These are phyloP conservation scores for Gigaspora rosea DNA, from an alignment of 192 early-diverging fungal species.

Conservation along the genomic window DNA sequence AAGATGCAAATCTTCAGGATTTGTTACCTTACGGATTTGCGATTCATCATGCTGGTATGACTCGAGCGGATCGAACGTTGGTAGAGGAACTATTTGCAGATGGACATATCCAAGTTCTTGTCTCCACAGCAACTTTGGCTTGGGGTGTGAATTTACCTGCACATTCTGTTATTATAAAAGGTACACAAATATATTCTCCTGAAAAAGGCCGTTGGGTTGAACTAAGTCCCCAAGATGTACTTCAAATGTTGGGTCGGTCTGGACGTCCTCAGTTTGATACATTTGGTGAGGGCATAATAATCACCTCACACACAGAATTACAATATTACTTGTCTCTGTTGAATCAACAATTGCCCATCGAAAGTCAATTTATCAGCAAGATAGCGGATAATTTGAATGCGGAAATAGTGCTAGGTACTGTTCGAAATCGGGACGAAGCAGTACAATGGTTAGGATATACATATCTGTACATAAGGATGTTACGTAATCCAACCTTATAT, in stretches of 20 bases:
- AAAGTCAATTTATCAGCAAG: conserved; percentile 87
- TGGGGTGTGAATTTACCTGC: conserved; percentile 99
- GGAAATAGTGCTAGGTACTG: conserved; percentile 91
- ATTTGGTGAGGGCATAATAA: conserved; percentile 94
- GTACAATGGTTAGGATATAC: conserved; percentile 96
- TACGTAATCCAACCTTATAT: conserved; percentile 86
- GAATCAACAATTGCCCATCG: conserved; percentile 96
- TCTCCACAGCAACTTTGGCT: conserved; percentile 95
- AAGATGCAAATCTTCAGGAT: conserved; percentile 85
- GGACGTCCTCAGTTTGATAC: conserved; percentile 97
- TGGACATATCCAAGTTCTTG: conserved; percentile 88
- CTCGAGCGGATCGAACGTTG: conserved; percentile 83
- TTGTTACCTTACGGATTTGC: conserved; percentile 94
- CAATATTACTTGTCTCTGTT: conserved; percentile 95
- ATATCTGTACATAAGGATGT: conserved; percentile 96
- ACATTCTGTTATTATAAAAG: conserved; percentile 97
- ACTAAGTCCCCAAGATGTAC: conserved; percentile 92
- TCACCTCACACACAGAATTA: conserved; percentile 89
- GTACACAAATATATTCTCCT: conserved; percentile 95
- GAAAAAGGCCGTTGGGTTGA: conserved; percentile 97
- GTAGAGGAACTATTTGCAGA: conserved; percentile 94
- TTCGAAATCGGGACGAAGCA: conserved; percentile 90
- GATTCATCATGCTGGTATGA: conserved; percentile 97
- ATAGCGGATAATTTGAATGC: conserved; percentile 94
- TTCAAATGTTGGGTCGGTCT: conserved; percentile 98